Percentiles rank a stretch among this genome's conserved stretches.
Evolutionary conservation across 306 rosid genomes (phyloP).

Genomic region (Rosa multiflora): DNA sequence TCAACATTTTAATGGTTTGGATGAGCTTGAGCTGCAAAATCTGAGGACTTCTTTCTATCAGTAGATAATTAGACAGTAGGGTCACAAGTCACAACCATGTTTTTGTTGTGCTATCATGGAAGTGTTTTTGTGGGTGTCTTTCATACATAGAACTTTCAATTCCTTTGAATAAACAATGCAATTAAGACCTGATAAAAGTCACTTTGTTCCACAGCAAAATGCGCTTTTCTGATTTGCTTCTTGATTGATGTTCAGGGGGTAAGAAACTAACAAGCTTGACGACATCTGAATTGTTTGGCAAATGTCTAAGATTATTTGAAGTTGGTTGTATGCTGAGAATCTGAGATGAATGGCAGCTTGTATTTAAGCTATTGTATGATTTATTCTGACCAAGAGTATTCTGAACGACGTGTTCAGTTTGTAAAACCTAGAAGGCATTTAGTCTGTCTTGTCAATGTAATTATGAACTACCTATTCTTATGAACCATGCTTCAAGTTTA

Average conservation of each 20-base stretch:
- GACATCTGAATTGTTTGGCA: constrained; percentile 15
- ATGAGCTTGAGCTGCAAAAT: neutral
- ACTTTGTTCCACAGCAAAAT: neutral
- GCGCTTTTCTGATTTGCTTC: constrained; percentile 28
- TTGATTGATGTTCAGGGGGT: constrained; percentile 57
- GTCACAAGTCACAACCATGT: neutral
- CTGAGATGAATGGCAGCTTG: constrained; percentile 25
- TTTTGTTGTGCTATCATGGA: neutral
- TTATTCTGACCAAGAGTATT: constrained; percentile 20
- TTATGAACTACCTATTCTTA: neutral
- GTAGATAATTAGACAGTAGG: neutral
- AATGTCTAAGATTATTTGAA: constrained; percentile 20
- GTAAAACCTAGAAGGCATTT: constrained; percentile 11
- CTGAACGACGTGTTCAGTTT: neutral
- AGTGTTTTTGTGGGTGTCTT: neutral
- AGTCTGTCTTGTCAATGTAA: constrained; percentile 7
- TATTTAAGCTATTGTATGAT: constrained; percentile 16
- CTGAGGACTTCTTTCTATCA: neutral
- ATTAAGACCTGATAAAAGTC: neutral
- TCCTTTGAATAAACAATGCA: neutral
- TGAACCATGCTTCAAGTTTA: neutral
- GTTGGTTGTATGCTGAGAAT: constrained; percentile 20
- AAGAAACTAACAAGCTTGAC: constrained; percentile 46
- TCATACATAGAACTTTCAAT: neutral
- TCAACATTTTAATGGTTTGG: neutral